Percentiles rank a stretch among this genome's conserved stretches.
phyloP scores from a whole-genome alignment of 495 filamentous ascomycete genomes.

The Penicillium lagena region DNA sequence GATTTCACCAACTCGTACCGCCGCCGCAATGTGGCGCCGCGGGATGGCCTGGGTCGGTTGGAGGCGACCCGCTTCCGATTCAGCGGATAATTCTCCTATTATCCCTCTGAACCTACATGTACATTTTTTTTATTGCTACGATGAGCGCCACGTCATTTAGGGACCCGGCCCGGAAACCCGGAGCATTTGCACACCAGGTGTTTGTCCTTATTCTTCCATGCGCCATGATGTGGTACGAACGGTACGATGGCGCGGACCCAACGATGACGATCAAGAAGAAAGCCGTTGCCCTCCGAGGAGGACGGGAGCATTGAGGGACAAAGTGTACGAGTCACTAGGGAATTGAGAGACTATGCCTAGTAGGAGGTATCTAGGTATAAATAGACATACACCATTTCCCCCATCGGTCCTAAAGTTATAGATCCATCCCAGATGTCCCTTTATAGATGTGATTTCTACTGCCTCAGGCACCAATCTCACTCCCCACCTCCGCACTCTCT shows the following conservation, averaged over 20 bases:
- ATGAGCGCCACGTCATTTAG: too few species aligned
- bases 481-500: too few species aligned
- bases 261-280: conserved; percentile 13
- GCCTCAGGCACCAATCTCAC: neutral
- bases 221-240: conserved; percentile 9
- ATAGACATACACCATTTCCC: neutral
- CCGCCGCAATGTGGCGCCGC: conserved; percentile 86
- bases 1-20: conserved; percentile 95
- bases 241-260: conserved; percentile 15
- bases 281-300: too few species aligned
- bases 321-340: too few species aligned
- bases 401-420: too few species aligned
- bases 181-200: conserved; percentile 21
- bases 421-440: neutral
- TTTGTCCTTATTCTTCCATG: conserved; percentile 12
- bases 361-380: too few species aligned
- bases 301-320: too few species aligned
- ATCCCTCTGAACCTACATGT: conserved; percentile 9
- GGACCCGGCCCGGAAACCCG: neutral
- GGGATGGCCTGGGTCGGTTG: conserved; percentile 79
- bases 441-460: neutral
- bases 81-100: conserved; percentile 38
- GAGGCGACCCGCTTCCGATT: conserved; percentile 85
- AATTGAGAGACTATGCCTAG: too few species aligned
- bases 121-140: conserved; percentile 6